Evolutionary conservation across 257 asterid genomes (phyloP).

Genomic region (Solanum arcanum): DNA sequence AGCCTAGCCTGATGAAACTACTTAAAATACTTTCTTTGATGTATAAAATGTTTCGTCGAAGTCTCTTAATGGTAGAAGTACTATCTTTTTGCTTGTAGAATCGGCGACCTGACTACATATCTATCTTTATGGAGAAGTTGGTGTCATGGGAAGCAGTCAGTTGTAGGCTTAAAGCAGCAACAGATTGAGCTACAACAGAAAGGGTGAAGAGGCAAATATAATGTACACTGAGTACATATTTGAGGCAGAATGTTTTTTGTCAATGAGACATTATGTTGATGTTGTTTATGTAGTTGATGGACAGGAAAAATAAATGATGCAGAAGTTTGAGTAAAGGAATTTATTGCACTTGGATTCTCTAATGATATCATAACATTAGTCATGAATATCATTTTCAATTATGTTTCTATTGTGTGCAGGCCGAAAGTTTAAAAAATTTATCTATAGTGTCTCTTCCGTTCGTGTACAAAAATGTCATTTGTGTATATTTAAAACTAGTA

Average conservation of each 20-base stretch:
- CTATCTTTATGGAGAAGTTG: slow-evolving; percentile 82
- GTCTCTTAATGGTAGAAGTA: background rate
- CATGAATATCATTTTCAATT: background rate
- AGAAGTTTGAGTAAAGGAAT: background rate
- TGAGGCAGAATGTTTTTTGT: slow-evolving; percentile 1
- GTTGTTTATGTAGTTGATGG: background rate
- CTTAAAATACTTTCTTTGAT: background rate
- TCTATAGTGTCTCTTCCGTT: background rate
- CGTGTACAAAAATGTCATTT: too few relatives aligned
- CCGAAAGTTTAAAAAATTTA: background rate
- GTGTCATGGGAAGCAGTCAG: slow-evolving; percentile 90
- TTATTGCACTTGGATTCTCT: background rate
- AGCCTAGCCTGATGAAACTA: background rate
- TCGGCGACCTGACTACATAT: slow-evolving; percentile 69
- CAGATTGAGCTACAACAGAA: slow-evolving; percentile 34
- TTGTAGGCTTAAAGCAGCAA: slow-evolving; percentile 70
- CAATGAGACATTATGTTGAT: background rate
- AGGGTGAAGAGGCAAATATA: slow-evolving; percentile 17
- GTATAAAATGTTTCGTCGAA: background rate
- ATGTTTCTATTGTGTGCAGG: background rate
- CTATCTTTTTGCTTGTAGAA: slow-evolving; percentile 29
- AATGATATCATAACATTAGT: background rate
- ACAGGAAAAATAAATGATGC: background rate
- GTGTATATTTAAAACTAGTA: too few relatives aligned
- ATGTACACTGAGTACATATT: slow-evolving; percentile 26